These are phyloP conservation scores for Populus hybrid DNA, from an alignment of 441 rosid species.

Conservation along the genomic window DNA sequence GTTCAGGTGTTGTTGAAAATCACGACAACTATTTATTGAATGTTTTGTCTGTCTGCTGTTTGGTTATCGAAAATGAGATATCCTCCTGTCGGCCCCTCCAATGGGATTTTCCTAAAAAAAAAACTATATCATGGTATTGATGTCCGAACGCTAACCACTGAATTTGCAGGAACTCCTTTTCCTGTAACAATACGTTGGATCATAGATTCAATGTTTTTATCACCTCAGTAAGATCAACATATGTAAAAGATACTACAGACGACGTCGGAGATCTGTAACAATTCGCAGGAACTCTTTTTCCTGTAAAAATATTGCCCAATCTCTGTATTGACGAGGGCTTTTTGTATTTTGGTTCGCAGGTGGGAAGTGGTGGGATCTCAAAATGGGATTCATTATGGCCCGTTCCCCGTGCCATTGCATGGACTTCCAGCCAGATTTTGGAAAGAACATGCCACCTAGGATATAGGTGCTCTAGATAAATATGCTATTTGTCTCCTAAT, in stretches of 20 bases:
- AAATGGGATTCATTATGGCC: constrained; percentile 58
- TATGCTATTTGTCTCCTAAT: constrained; percentile 3
- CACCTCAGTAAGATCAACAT: background rate
- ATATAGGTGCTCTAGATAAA: background rate
- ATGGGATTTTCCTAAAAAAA: background rate
- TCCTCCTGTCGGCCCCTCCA: background rate
- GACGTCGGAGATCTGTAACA: background rate
- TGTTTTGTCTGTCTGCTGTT: background rate
- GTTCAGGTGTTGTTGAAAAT: constrained; percentile 45
- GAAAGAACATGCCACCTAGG: constrained; percentile 34
- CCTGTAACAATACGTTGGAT: background rate
- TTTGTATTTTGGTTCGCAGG: constrained; percentile 36
- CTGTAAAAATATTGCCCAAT: background rate
- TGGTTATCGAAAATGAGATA: background rate
- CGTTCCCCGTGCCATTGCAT: constrained; percentile 66
- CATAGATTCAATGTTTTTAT: background rate
- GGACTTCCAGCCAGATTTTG: constrained; percentile 75
- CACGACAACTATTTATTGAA: background rate
- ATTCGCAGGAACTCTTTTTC: too few relatives aligned
- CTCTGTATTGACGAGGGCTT: background rate
- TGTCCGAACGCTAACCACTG: background rate
- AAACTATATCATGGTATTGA: background rate
- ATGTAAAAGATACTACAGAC: background rate
- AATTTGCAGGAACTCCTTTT: background rate
- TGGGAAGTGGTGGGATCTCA: constrained; percentile 65